A percentile compares a stretch with the other conserved stretches of the same genome.
These are phyloP conservation scores for Fusarium sp. DNA, from an alignment of 2,329 filamentous ascomycete genomes.

Conservation along the genomic window DNA sequence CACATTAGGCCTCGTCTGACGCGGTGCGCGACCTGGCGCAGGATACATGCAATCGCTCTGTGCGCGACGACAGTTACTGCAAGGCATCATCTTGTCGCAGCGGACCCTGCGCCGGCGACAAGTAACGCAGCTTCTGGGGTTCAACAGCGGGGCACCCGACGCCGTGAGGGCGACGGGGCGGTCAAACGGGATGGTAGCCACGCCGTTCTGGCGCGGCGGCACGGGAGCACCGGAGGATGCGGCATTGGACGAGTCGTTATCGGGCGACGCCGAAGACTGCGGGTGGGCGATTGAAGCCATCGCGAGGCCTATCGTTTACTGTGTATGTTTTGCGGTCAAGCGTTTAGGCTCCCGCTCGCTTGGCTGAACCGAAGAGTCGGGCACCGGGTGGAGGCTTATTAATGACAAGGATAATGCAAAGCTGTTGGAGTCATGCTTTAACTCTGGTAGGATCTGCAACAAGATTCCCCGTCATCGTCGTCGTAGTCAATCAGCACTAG, in stretches of 20 bases:
- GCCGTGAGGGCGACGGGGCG: constrained; percentile 36
- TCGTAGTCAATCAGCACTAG: neutral
- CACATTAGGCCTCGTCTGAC: constrained; percentile 69
- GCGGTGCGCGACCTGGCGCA: constrained; percentile 76
- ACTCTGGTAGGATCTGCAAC: neutral
- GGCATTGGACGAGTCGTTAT: constrained; percentile 4
- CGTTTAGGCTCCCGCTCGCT: neutral
- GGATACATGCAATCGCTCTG: constrained; percentile 79
- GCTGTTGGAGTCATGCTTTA: neutral
- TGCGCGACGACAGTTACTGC: constrained; percentile 61
- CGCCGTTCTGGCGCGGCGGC: constrained; percentile 14
- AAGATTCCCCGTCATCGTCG: neutral
- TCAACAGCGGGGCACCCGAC: constrained; percentile 49
- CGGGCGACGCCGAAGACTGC: constrained; percentile 23
- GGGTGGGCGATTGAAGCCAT: constrained; percentile 29
- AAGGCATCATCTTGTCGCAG: constrained; percentile 81
- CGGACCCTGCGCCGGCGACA: constrained; percentile 73
- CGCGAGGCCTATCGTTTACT: neutral
- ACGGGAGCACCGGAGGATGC: constrained; percentile 3
- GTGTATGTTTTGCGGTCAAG: neutral
- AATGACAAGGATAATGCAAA: neutral
- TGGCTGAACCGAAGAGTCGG: neutral
- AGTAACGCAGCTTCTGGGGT: constrained; percentile 61
- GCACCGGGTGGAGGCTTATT: neutral
- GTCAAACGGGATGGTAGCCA: constrained; percentile 32